Conservation (phyloP, 306 rosid genomes). For the Rosa persica region DNA sequence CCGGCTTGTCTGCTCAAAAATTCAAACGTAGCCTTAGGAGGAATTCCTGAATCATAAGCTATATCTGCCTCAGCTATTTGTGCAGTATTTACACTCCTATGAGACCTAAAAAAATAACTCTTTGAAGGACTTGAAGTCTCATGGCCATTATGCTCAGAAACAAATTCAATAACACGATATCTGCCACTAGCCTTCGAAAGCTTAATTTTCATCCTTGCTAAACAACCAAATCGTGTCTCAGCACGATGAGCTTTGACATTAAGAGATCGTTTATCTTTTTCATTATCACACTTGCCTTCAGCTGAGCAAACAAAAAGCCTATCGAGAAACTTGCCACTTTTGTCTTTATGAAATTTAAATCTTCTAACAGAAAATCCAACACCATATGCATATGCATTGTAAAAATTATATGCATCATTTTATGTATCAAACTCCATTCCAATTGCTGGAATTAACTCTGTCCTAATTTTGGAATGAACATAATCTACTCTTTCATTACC, state of each 20-base stretch:
- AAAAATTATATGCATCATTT: not conserved
- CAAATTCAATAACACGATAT: not conserved
- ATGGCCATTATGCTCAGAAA: too few species aligned
- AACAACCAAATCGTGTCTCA: not conserved
- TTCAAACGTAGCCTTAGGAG: not conserved
- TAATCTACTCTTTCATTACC: not conserved
- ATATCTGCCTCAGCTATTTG: not conserved
- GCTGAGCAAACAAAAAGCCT: conserved; percentile 1
- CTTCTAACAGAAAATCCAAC: not conserved
- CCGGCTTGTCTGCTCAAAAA: not conserved
- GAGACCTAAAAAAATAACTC: not conserved
- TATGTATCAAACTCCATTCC: not conserved
- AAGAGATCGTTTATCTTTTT: not conserved
- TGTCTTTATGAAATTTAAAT: not conserved
- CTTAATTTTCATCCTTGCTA: not conserved
- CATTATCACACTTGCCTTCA: not conserved
- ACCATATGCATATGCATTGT: not conserved
- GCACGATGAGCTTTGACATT: not conserved
- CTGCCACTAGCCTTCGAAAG: not conserved
- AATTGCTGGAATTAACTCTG: not conserved
- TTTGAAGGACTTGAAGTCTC: too few species aligned
- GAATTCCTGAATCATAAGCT: not conserved
- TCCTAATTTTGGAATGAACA: not conserved
- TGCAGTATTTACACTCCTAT: not conserved
- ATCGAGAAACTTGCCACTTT: not conserved